Base-by-base conservation (phyloP, 2,329 filamentous ascomycete genomes). In the Aspergillus ochraceus region DNA sequence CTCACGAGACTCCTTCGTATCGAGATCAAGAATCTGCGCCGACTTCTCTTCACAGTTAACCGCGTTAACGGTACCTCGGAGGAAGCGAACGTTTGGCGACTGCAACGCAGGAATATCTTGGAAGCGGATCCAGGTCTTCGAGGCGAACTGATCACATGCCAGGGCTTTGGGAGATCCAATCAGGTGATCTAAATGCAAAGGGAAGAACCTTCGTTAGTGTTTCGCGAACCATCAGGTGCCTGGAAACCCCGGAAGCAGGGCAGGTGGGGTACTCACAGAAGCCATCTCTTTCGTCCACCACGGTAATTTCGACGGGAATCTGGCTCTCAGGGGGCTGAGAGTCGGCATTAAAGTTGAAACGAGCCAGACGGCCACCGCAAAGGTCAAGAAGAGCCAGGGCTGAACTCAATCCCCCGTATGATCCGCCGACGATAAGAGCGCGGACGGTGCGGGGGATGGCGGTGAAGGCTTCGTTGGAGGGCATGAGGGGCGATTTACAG, bases 201-300 rank as follows among this genome's bases (percentile, higher is more conserved):
- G 1, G 8, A 6, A 32, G 6, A 53, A 11, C n/a, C 4, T 32
- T 53, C 4, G 51, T 19, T 53, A 22, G 26, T 19, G 30, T n/a
- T 20, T 36, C 6, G 17, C 12, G 8, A 52, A 52, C 2, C n/a
- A 36, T 52, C 50, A 22, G 50, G n/a, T 6, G 3, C 3, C 26
- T 9, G 8, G 26, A 29, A 29, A 8, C 4, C 6, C 24, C 26
- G 9, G 10, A 9, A 17, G 14, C 14, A 42, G 14, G 14, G 17
- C 14, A 42, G 36, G 3, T 17, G 6, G 14, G 8, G 46, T 26
- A 45, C 65, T 20, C 79, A 92, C 90, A 92, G 73, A 87, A 92
- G n/a, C 90, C 90, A 79, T 93, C 90, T n/a, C 89, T 81, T 74
- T 92, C 89, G 68, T 93, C 90, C 24, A 91, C 86, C 22, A 93